Evolutionary conservation across 2,329 filamentous ascomycete species (phyloP), one percentile per base, ranked within the genome.

Genomic region (Cladophialophora psammophila): DNA sequence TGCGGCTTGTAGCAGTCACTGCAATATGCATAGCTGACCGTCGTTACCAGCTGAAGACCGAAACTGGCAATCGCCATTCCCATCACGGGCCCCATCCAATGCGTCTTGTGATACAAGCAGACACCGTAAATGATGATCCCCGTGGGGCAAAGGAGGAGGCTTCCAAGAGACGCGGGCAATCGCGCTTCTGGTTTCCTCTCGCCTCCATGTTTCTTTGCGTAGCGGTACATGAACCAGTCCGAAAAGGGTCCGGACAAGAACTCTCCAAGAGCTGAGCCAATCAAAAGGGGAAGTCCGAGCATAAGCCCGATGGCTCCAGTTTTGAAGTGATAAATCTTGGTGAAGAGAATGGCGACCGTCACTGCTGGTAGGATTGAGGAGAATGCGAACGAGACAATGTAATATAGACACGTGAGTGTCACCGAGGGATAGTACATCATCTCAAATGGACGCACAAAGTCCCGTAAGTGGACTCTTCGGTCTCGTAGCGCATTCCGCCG

Each of bases 111-210:
- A 12, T 63, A 35, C 50, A 63, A 12, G 36, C 60, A 63, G 26
- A 54, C 36, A 1, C 60, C 60, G 32, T 55, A 56, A 15, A 38
- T n/a, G 60, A 63, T 63, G 50, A 63, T 53, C 9, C 60, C 60
- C 3, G 36, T 53, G 2, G 50, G 48, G 18, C 54, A 40, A n/a
- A 56, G 36, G 35, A 63, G 40, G 13, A 36, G 31, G 10, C 50
- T 35, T 2, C 26, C 31, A 20, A 40, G 32, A 26, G 35, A 35
- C 4, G 53, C 32, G 36, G 40, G 34, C 50, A 63, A 26, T 12
- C 71, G 67, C 20, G 69, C 65, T 32, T 73, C 72, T 4, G 71
- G 69, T 18, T 71, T 70, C 7, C 67, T 67, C 12, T 70, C 66
- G 40, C 72, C 72, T 7, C 60, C 59, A 54, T 70, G 64, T 15